Evolutionary conservation across 139 green algal species (phyloP).

Genomic region (Tetraselmis chui): DNA sequence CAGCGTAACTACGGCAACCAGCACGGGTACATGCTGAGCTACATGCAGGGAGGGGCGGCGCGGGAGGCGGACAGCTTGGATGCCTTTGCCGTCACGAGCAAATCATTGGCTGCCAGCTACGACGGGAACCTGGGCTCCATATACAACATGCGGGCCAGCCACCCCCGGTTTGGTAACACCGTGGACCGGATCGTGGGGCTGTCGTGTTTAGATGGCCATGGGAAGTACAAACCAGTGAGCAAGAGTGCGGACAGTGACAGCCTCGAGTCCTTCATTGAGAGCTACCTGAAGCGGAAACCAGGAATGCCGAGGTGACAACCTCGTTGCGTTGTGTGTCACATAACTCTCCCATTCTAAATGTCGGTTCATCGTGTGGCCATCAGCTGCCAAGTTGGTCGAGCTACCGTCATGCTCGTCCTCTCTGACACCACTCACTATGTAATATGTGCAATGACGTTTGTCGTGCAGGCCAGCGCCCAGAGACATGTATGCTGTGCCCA

Average conservation of each 20-base stretch:
- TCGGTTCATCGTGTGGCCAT: too few species aligned
- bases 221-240: too few species aligned
- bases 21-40: neutral
- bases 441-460: neutral
- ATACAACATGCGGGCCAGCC: neutral
- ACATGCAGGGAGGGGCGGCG: neutral
- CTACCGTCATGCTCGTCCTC: too few species aligned
- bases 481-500: neutral
- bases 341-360: too few species aligned
- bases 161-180: neutral
- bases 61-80: neutral
- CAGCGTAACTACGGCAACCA: neutral
- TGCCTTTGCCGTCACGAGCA: neutral
- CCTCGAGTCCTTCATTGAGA: neutral
- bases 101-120: neutral
- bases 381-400: too few species aligned
- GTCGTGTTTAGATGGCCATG: neutral
- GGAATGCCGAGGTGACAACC: neutral
- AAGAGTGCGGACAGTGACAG: neutral
- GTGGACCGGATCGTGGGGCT: neutral
- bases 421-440: too few species aligned
- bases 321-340: too few species aligned
- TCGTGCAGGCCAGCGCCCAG: neutral
- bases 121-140: neutral
- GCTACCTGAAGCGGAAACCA: neutral